Base-by-base conservation (phyloP, 2,329 filamentous ascomycete species). In the Aotearoamyces nothofagi region DNA sequence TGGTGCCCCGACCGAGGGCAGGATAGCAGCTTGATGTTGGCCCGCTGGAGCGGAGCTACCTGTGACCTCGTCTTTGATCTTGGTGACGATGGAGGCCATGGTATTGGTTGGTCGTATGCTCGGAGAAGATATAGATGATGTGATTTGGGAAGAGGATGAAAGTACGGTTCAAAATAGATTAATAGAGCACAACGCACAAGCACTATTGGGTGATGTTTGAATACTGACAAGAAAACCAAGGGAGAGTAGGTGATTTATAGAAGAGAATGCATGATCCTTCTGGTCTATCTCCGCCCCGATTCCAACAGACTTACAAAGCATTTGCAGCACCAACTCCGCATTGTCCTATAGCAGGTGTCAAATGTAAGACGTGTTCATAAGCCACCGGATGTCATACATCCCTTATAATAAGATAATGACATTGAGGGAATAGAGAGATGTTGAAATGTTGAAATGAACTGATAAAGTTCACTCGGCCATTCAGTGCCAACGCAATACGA, bases 11-110 rank as follows among this genome's bases (percentile, higher is more conserved):
- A 49, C 45, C 2, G 43, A 37, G 2, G 26, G 37, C 29, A 39
- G 39, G 26, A 51, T 17, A 17, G 47, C 48, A 22, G 51, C 50
- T 27, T 46, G 45, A 29, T 53, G 46, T 10, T 4, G 35, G 24
- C 24, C 24, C 6, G 24, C 5, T n/a, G 24, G 8, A 26, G 15
- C 7, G 15, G 24, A 26, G 19, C 8, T 22, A n/a, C 8, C 19
- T n/a, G 19, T n/a, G 19, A 22, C 19, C 19, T 22, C n/a, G 19
- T 22, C 19, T n/a, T 22, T 22, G 19, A 22, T 22, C 19, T 22
- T 22, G 19, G 8, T 22, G 19, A 22, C 19, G 19, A 22, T 22
- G 19, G 19, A 22, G 19, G 19, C 8, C 19, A 22, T 22, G 19
- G 8, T 22, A n/a, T n/a, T n/a, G 19, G 19, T 22, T 8, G 19